Evolutionary conservation across 176 grass and related monocot genomes (phyloP).

Genomic region (Olyra latifolia): DNA sequence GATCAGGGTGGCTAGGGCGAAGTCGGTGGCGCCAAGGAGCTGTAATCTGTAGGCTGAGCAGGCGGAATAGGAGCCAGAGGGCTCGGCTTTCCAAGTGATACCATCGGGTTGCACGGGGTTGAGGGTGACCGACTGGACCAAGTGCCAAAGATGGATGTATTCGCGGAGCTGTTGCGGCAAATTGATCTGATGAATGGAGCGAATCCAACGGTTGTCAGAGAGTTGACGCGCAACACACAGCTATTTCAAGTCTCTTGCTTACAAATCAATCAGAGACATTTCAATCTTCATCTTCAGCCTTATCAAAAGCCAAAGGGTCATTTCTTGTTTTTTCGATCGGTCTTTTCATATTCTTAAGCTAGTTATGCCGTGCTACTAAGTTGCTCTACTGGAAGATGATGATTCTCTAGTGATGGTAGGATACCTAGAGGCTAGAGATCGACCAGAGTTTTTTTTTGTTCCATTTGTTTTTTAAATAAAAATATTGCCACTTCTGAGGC

Average conservation of each 20-base stretch:
- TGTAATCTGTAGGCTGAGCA: too few species aligned
- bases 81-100: too few species aligned
- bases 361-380: not conserved
- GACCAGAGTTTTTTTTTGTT: not conserved
- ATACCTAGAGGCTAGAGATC: not conserved
- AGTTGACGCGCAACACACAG: too few species aligned
- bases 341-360: constrained; percentile 8
- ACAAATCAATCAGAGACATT: not conserved
- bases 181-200: too few species aligned
- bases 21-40: too few species aligned
- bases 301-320: not conserved
- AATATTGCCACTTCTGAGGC: not conserved
- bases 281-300: not conserved
- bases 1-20: too few species aligned
- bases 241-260: not conserved
- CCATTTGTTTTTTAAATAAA: not conserved
- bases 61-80: too few species aligned
- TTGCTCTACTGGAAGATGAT: not conserved
- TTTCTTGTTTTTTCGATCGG: not conserved
- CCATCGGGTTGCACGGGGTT: too few species aligned
- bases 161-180: too few species aligned
- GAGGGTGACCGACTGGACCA: too few species aligned
- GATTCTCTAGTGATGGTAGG: constrained; percentile 17
- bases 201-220: too few species aligned
- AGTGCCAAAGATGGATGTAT: too few species aligned